These are phyloP conservation scores for Tulasnella sp. DNA, from an alignment of 768 basidiomycete species.

Conservation along the genomic window DNA sequence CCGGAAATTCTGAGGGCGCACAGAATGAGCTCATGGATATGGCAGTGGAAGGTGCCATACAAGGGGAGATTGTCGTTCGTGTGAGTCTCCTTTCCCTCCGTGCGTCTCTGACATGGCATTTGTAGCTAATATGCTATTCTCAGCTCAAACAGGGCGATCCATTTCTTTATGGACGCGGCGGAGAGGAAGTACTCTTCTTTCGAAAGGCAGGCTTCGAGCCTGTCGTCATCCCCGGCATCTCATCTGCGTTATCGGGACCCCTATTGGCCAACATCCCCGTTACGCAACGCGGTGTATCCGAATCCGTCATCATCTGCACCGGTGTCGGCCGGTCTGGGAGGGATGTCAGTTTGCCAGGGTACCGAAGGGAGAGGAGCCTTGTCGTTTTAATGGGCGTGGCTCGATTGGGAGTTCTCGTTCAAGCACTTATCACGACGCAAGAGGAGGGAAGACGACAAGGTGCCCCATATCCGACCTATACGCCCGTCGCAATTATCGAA, in stretches of 20 bases:
- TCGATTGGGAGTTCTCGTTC: slow-evolving; percentile 59
- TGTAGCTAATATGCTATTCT: background rate
- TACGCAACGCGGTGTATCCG: slow-evolving; percentile 90
- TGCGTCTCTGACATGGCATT: too few species aligned
- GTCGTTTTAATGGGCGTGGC: slow-evolving; percentile 95
- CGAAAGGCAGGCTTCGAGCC: slow-evolving; percentile 74
- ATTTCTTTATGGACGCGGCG: slow-evolving; percentile 84
- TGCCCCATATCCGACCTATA: slow-evolving; percentile 54
- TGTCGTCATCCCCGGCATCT: slow-evolving; percentile 80
- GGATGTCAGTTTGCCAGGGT: slow-evolving; percentile 74
- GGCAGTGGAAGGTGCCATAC: slow-evolving; percentile 69
- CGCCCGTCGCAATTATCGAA: slow-evolving; percentile 89
- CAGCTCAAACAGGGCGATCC: slow-evolving; percentile 98
- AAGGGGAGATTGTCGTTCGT: slow-evolving; percentile 77
- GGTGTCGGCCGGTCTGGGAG: slow-evolving; percentile 85
- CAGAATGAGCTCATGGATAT: slow-evolving; percentile 92
- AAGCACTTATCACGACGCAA: slow-evolving; percentile 36
- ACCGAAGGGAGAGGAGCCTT: slow-evolving; percentile 69
- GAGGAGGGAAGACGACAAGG: slow-evolving; percentile 34
- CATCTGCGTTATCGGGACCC: slow-evolving; percentile 82
- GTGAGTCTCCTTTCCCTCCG: slow-evolving; percentile 34
- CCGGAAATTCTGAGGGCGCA: slow-evolving; percentile 91
- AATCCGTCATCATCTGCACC: slow-evolving; percentile 82
- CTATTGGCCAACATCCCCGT: slow-evolving; percentile 85
- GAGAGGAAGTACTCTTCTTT: slow-evolving; percentile 92